phyloP scores from a whole-genome alignment of 1,284 basidiomycete genomes.

The Cutaneotrichosporon cavernicola region DNA sequence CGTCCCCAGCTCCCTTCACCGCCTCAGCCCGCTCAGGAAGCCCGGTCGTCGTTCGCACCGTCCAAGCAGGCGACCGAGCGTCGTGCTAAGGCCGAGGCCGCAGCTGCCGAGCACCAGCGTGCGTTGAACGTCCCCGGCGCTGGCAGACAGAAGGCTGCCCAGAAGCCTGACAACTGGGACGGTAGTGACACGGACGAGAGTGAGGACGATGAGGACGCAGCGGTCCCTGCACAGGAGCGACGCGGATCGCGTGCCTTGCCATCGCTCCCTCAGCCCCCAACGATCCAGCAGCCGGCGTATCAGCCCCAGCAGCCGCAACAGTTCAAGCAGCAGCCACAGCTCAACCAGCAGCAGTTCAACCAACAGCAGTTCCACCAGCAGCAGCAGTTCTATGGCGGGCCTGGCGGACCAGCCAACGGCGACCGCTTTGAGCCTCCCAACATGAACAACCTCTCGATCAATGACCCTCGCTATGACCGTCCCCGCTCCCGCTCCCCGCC shows the following conservation, averaged over 20 bases:
- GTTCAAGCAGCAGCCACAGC: conserved; percentile 15
- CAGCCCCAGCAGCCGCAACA: conserved; percentile 2
- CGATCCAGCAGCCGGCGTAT: background rate
- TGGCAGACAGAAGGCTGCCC: conserved; percentile 27
- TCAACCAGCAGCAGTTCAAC: conserved; percentile 5
- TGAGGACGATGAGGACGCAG: conserved; percentile 56
- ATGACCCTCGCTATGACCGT: conserved; percentile 14
- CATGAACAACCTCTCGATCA: conserved; percentile 20
- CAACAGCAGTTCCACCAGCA: conserved; percentile 16
- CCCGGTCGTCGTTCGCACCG: conserved; percentile 75
- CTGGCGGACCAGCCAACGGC: conserved; percentile 7
- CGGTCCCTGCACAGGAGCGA: conserved; percentile 10
- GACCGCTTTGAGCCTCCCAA: conserved; percentile 12
- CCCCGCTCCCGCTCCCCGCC: conserved; percentile 22
- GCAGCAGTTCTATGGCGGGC: conserved; percentile 11
- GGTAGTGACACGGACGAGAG: conserved; percentile 75
- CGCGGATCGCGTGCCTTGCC: conserved; percentile 31
- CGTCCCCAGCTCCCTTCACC: conserved; percentile 8
- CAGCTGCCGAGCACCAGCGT: conserved; percentile 63
- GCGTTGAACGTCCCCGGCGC: conserved; percentile 51
- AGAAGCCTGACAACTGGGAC: conserved; percentile 21
- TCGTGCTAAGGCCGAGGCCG: conserved; percentile 72
- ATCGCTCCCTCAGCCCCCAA: conserved; percentile 22
- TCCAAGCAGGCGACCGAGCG: conserved; percentile 76
- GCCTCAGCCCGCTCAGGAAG: conserved; percentile 1